phyloP scores from a whole-genome alignment of 371 early-diverging fungal genomes.

The Blastocladiella emersonii region DNA sequence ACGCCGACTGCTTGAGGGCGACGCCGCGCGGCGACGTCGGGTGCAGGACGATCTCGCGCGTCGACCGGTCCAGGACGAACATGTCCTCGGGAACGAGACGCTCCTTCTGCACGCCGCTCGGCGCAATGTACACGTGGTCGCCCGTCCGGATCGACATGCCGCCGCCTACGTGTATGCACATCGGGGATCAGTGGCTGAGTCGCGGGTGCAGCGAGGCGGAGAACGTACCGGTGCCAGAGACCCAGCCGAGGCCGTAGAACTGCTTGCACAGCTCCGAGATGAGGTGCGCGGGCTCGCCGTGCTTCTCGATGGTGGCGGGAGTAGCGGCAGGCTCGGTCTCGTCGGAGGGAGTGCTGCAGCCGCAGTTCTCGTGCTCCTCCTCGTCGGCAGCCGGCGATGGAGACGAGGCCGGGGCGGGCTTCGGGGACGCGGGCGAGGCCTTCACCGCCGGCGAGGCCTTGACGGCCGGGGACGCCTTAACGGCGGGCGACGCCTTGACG shows the following conservation, averaged over 20 bases:
- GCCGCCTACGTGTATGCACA: slow-evolving; percentile 30
- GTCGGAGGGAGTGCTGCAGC: background rate
- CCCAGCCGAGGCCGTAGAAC: slow-evolving; percentile 87
- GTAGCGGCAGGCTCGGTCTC: background rate
- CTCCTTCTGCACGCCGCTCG: slow-evolving; percentile 92
- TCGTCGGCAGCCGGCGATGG: no score
- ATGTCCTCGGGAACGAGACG: slow-evolving; percentile 71
- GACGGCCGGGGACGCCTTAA: no score
- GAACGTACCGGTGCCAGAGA: slow-evolving; percentile 82
- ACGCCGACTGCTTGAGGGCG: slow-evolving; percentile 45
- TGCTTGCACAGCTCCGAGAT: slow-evolving; percentile 85
- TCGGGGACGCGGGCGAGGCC: no score
- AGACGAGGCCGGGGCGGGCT: no score
- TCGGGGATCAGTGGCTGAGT: background rate
- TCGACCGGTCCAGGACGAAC: slow-evolving; percentile 58
- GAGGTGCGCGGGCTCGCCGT: no score
- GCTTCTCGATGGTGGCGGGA: no score
- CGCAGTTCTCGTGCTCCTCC: no score
- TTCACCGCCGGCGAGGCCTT: no score
- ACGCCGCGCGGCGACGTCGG: slow-evolving; percentile 26
- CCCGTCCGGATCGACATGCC: slow-evolving; percentile 77
- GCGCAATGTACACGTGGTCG: slow-evolving; percentile 74
- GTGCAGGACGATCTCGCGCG: slow-evolving; percentile 41
- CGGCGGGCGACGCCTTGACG: no score
- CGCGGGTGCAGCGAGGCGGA: background rate